phyloP scores from a whole-genome alignment of 306 rosid species.

The Ceratonia siliqua region DNA sequence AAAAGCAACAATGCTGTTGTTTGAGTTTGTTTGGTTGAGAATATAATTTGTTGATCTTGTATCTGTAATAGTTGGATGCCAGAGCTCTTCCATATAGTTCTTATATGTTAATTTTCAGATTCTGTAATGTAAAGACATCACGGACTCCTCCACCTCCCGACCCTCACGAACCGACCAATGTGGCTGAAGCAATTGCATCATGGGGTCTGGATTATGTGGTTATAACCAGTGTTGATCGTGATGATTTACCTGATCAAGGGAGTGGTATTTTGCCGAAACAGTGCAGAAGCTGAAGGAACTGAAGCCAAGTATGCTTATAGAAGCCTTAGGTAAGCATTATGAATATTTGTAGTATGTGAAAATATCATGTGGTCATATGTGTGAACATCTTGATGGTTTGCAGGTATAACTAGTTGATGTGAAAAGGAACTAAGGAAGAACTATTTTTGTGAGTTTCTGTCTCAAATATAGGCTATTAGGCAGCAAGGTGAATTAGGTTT shows the following conservation, averaged over 20 bases:
- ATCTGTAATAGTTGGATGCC: neutral
- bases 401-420: conserved; percentile 8
- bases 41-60: neutral
- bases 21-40: neutral
- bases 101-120: conserved; percentile 51
- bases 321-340: conserved; percentile 74
- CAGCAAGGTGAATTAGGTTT: conserved; percentile 1
- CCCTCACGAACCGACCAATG: conserved; percentile 91
- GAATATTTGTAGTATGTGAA: conserved; percentile 13
- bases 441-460: conserved; percentile 5
- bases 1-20: too few relatives aligned
- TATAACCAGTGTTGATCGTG: conserved; percentile 97
- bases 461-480: conserved; percentile 8
- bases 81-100: conserved; percentile 10
- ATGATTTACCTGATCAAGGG: conserved; percentile 96
- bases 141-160: conserved; percentile 96
- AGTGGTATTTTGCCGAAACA: conserved; percentile 92
- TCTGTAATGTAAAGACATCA: conserved; percentile 97
- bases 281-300: conserved; percentile 81
- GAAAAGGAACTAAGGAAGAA: conserved; percentile 25
- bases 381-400: neutral
- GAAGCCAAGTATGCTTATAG: conserved; percentile 91
- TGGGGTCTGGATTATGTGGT: conserved; percentile 99
- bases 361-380: conserved; percentile 13
- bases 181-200: conserved; percentile 97